phyloP scores from a whole-genome alignment of 2,329 filamentous ascomycete species.

The Niveomyces coronatus region DNA sequence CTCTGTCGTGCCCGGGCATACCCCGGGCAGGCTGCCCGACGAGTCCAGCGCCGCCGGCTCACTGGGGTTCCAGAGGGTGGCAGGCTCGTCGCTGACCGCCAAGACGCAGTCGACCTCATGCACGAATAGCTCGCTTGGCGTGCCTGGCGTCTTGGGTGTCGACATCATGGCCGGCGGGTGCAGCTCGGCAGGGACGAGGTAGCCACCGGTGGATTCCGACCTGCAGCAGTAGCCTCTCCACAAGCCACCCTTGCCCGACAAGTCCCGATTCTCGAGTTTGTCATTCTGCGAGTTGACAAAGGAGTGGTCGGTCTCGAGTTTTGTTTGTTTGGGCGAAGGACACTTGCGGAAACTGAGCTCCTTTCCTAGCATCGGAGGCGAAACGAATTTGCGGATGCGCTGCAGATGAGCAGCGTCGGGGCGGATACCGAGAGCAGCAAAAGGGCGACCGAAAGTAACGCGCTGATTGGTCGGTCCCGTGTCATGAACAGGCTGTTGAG shows the following conservation, averaged over 20 bases:
- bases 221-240: slow-evolving; percentile 66
- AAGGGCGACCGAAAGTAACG: slow-evolving; percentile 33
- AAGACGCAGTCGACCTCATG: slow-evolving; percentile 26
- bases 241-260: slow-evolving; percentile 52
- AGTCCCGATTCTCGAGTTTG: slow-evolving; percentile 42
- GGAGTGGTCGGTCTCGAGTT: slow-evolving; percentile 68
- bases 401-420: slow-evolving; percentile 31
- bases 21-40: slow-evolving; percentile 5
- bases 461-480: no score
- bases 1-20: slow-evolving; percentile 14
- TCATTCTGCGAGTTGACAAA: slow-evolving; percentile 36
- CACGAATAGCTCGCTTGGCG: slow-evolving; percentile 33
- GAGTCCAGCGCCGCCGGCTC: slow-evolving; percentile 12
- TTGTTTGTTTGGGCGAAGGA: slow-evolving; percentile 71
- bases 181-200: slow-evolving; percentile 31
- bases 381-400: slow-evolving; percentile 41
- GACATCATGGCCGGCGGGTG: slow-evolving; percentile 39
- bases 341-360: slow-evolving; percentile 76
- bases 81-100: slow-evolving; percentile 32
- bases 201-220: slow-evolving; percentile 25
- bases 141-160: slow-evolving; percentile 35
- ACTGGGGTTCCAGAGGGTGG: slow-evolving; percentile 17
- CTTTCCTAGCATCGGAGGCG: slow-evolving; percentile 79
- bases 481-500: slow-evolving; percentile 4
- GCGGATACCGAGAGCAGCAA: slow-evolving; percentile 28